Percentiles rank a stretch among this genome's conserved stretches.
Evolutionary conservation across 2,329 filamentous ascomycete species (phyloP).

Genomic region (Colletotrichum sublineola): DNA sequence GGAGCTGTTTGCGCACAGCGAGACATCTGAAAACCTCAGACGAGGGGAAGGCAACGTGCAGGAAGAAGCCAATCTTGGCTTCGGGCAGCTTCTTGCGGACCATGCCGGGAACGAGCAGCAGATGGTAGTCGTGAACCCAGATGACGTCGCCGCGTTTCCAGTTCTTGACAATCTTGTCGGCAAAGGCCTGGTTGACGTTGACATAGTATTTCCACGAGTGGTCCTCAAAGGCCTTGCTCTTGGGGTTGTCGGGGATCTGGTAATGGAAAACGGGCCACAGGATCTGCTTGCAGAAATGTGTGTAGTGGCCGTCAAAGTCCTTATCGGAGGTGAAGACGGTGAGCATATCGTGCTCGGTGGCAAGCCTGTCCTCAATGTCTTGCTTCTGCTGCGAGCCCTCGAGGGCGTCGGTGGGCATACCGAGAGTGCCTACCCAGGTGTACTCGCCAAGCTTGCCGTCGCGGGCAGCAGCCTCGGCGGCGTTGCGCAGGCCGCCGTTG

Average conservation of each 20-base stretch:
- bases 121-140: slow-evolving; percentile 96
- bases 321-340: slow-evolving; percentile 90
- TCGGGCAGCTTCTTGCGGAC: slow-evolving; percentile 90
- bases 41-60: slow-evolving; percentile 95
- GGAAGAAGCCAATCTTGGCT: slow-evolving; percentile 95
- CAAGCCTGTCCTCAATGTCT: slow-evolving; percentile 85
- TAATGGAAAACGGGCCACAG: slow-evolving; percentile 99
- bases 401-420: slow-evolving; percentile 92
- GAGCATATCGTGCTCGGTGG: slow-evolving; percentile 84
- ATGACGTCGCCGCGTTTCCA: slow-evolving; percentile 95
- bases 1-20: slow-evolving; percentile 85
- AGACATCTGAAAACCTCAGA: slow-evolving; percentile 96
- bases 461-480: slow-evolving; percentile 81
- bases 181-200: slow-evolving; percentile 92
- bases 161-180: slow-evolving; percentile 88
- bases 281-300: slow-evolving; percentile 97
- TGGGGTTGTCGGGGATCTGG: slow-evolving; percentile 96
- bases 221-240: slow-evolving; percentile 98
- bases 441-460: slow-evolving; percentile 79
- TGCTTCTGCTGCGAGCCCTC: slow-evolving; percentile 79
- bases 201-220: slow-evolving; percentile 97
- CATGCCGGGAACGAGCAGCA: slow-evolving; percentile 90
- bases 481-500: slow-evolving; percentile 92
- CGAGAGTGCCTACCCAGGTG: slow-evolving; percentile 92
- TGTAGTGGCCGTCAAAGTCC: slow-evolving; percentile 94